phyloP scores from a whole-genome alignment of 257 asterid species.

The Solanum ossicruentum region DNA sequence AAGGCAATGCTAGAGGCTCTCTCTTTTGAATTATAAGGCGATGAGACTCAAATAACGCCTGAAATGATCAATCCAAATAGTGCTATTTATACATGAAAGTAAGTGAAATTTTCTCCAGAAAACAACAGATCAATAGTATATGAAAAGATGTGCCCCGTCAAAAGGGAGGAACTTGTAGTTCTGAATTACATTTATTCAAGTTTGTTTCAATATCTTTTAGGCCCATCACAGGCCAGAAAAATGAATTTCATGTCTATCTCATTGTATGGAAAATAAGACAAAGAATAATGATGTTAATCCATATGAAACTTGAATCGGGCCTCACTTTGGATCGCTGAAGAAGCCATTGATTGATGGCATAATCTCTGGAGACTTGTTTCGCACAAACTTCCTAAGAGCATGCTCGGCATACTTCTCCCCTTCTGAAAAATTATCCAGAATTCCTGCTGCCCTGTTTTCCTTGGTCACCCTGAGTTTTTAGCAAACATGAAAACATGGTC shows the following conservation, averaged over 20 bases:
- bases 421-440: constrained; percentile 59
- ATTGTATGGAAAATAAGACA: not conserved
- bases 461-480: constrained; percentile 46
- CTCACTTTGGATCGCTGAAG: constrained; percentile 44
- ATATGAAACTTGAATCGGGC: not conserved
- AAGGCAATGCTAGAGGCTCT: too few relatives aligned
- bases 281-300: not conserved
- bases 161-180: not conserved
- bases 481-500: not conserved
- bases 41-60: not conserved
- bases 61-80: not conserved
- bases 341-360: constrained; percentile 67
- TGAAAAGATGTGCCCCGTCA: not conserved
- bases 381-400: constrained; percentile 58
- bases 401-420: constrained; percentile 66
- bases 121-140: not conserved
- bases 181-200: constrained; percentile 3
- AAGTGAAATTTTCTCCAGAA: not conserved
- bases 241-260: not conserved
- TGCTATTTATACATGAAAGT: not conserved
- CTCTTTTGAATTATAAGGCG: too few relatives aligned
- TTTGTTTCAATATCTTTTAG: constrained; percentile 4
- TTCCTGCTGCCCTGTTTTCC: constrained; percentile 75
- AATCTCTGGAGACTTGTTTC: constrained; percentile 52
- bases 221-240: constrained; percentile 9